Conservation (phyloP, 345 rosid genomes). For the Abelmoschus esculentus region DNA sequence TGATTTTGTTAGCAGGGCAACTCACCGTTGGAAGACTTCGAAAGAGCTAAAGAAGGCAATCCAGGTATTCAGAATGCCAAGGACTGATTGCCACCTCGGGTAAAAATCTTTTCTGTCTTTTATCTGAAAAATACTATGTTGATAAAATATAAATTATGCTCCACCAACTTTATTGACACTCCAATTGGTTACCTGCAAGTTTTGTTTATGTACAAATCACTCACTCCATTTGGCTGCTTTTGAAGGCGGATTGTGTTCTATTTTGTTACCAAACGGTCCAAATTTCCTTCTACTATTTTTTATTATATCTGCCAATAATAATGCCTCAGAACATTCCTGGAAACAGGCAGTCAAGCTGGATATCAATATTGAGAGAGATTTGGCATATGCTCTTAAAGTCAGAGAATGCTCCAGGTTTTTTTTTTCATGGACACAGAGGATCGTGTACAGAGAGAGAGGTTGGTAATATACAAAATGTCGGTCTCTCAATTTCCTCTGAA, state of each 20-base stretch:
- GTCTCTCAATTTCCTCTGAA: slow-evolving; percentile 1
- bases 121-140: neutral
- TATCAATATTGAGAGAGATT: slow-evolving; percentile 75
- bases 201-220: too few relatives aligned
- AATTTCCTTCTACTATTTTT: slow-evolving; percentile 9
- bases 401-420: slow-evolving; percentile 65
- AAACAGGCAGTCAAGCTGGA: slow-evolving; percentile 78
- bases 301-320: neutral
- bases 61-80: slow-evolving; percentile 65
- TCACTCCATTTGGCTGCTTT: neutral
- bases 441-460: slow-evolving; percentile 81
- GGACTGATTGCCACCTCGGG: slow-evolving; percentile 89
- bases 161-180: neutral
- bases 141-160: neutral
- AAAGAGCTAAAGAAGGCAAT: slow-evolving; percentile 84
- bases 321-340: slow-evolving; percentile 11
- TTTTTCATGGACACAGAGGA: slow-evolving; percentile 61
- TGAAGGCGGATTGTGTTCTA: neutral
- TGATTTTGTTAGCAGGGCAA: slow-evolving; percentile 43
- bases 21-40: slow-evolving; percentile 73
- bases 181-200: neutral
- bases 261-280: neutral
- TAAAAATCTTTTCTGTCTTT: slow-evolving; percentile 16
- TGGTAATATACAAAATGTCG: slow-evolving; percentile 2
- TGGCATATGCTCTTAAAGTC: slow-evolving; percentile 87